Base-by-base conservation (phyloP, 352 stramenopile genomes). In the Globisporangium carolinianum region DNA sequence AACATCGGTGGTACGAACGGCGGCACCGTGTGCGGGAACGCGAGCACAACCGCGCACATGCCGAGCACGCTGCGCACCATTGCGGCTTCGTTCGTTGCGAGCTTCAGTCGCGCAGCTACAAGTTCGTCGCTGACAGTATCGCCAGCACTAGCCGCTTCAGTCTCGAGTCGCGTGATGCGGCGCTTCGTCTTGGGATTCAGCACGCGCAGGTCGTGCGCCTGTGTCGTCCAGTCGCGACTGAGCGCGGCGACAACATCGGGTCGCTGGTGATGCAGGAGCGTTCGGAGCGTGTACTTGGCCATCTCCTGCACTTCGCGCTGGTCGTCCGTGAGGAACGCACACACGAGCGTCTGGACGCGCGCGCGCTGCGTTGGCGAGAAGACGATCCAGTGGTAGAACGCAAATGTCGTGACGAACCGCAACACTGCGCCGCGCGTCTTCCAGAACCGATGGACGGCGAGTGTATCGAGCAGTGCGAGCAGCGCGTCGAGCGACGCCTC, bases 231-330 rank as follows among this genome's bases (percentile, higher is more conserved):
- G 8, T 68, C 57, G 10, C 55, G 50, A n/a, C 72, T 80, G 38
- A 88, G 61, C 9, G 52, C 61, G 4, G 66, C 58, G 36, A 89
- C 76, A 6, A 58, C 55, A 0, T 55, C 61, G 3, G 55, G 47
- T 8, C 76, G 67, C 46, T 89, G 63, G 47, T 81, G 85, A 57
- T 88, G 80, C 1, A 87, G 58, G 36, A 92, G 71, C 47, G 75
- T 75, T 4, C 83, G 78, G 6, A 92, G 58, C 3, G 83, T 73
- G 52, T 82, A 87, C 64, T 90, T 88, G 35, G 83, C 83, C 75
- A 89, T 88, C 11, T 86, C 76, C 55, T 92, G 83, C 18, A 92
- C 79, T 54, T 92, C 83, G 5, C 83, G 79, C 62, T 90, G 76
- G 38, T 85, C 73, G 50, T 92, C 83, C 2, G 68, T 75, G 37